These are phyloP conservation scores for Metschnikowia kofuensis DNA, from an alignment of 805 yeast species.

Conservation along the genomic window DNA sequence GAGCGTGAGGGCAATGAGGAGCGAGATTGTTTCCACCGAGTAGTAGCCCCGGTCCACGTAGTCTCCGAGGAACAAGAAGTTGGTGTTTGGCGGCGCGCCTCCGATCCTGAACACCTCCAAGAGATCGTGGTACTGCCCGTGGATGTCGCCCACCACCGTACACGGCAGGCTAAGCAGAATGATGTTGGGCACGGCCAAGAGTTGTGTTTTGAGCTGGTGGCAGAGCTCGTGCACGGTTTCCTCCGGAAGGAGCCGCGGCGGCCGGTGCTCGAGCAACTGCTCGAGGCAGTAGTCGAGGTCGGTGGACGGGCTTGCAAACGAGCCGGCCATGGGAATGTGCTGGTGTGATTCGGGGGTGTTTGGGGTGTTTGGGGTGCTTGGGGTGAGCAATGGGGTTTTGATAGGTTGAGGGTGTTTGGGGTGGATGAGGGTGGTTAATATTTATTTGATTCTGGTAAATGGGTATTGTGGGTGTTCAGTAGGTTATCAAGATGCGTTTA, in stretches of 20 bases:
- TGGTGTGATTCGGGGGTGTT: no score
- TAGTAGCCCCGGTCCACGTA: slow-evolving; percentile 95
- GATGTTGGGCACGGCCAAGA: slow-evolving; percentile 80
- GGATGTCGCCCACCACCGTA: slow-evolving; percentile 96
- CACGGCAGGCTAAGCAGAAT: slow-evolving; percentile 83
- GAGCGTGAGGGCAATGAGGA: slow-evolving; percentile 77
- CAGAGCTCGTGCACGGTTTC: slow-evolving; percentile 38
- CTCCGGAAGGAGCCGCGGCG: slow-evolving; percentile 42
- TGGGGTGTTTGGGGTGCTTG: no score
- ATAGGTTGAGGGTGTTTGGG: no score
- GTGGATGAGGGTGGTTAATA: no score
- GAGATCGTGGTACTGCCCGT: slow-evolving; percentile 94
- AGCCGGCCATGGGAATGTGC: slow-evolving; percentile 6
- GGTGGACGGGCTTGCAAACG: slow-evolving; percentile 28
- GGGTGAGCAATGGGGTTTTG: no score
- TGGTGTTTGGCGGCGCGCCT: slow-evolving; percentile 90
- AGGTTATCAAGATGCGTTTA: no score
- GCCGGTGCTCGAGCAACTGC: slow-evolving; percentile 38
- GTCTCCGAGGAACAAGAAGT: slow-evolving; percentile 90
- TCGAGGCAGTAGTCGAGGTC: slow-evolving; percentile 44
- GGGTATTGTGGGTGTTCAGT: no score
- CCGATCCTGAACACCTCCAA: slow-evolving; percentile 92
- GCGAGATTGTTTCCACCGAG: slow-evolving; percentile 86
- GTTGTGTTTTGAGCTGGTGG: slow-evolving; percentile 69
- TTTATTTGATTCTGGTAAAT: no score